Base-by-base conservation (phyloP, 1,284 basidiomycete genomes). In the Rhizoctonia solani region DNA sequence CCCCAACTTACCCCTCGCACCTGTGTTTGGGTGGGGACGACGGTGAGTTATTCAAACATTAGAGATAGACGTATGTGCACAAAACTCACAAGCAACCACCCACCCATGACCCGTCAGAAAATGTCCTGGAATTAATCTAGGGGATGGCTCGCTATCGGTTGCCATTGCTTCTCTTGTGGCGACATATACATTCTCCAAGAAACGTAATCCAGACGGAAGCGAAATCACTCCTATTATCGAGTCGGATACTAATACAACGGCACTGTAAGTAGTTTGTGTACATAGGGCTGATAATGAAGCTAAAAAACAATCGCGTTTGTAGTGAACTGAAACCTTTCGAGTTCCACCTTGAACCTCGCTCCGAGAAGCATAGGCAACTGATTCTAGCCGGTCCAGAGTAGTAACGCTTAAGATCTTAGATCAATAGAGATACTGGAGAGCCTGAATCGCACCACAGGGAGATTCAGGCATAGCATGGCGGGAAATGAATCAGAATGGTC, bases 121-220 rank as follows among this genome's bases (percentile, higher is more conserved):
- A 21, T 69, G 68, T 32, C 68, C 68, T 2, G 68, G 68, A 16
- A 30, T 52, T 30, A 39, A 59, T 21, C 50, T 69, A 21, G 68
- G 54, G 4, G 46, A 67, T 11, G 50, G 47, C 5, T 55, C 65
- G 4, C 25, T 69, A 11, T 69, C 49, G 19, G 46, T 67, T 13
- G 52, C 25, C 14, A 34, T 54, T 30, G 49, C 58, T 3, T 47
- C 61, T 4, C 16, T 69, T 16, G 32, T 69, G 0, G 75, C 74
- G 72, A 70, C 72, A 21, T 75, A 75, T 65, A 65, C 21, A 14
- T 61, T 61, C 25, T 50, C 21, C 21, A 49, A 41, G 21, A 46
- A 29, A 11, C 32, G 39, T 21, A 32, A 61, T 16, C 46, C 19
- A 1, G 8, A 39, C 16, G 58, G 58, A 14, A 50, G 50, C 13